Base-by-base conservation (phyloP, 768 basidiomycete species). In the Podaxis mareebaensis region DNA sequence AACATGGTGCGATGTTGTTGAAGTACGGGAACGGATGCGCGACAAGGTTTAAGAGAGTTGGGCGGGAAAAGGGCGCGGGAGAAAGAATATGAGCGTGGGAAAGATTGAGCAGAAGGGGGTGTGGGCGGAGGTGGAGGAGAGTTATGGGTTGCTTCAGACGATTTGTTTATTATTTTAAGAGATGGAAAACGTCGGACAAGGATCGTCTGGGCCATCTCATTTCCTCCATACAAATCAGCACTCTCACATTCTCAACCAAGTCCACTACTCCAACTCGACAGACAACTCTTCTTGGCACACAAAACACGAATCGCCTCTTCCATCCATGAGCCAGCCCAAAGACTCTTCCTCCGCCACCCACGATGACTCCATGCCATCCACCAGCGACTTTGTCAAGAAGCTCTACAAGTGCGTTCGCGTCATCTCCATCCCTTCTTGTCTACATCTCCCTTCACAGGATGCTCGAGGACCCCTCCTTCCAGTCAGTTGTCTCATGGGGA, bases 331-430 rank as follows among this genome's bases (percentile, higher is more conserved):
- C 61, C 49, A 61, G 54, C 8, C 26, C n/a, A 55, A 55, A 49
- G 52, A 49, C 22, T 39, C 63, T 36, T n/a, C 57, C 26, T 39
- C 67, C 0, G 33, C 33, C 33, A 63, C 70, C 12, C 66, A 72
- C 26, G 92, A 93, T 63, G 92, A 93, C 70, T 79, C 81, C 61
- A 90, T 93, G 91, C 89, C 92, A 1, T 85, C 90, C n/a, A 91
- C 95, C 36, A 89, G 87, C 69, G 94, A 96, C 76, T 96, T 96
- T 73, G 94, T 96, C 67, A 95, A 95, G 80, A 96, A 95, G 73
- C 78, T 96, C 8, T 95, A 91, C 90, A 92, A 91, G 94, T 95
- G 49, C 65, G 84, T 74, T 33, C 39, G 28, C 42, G 33, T 46
- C 36, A 10, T 52, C 53, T 56, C 55, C 48, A 26, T 51, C n/a